phyloP scores from a whole-genome alignment of 2,329 filamentous ascomycete genomes.

The Fusarium redolens region DNA sequence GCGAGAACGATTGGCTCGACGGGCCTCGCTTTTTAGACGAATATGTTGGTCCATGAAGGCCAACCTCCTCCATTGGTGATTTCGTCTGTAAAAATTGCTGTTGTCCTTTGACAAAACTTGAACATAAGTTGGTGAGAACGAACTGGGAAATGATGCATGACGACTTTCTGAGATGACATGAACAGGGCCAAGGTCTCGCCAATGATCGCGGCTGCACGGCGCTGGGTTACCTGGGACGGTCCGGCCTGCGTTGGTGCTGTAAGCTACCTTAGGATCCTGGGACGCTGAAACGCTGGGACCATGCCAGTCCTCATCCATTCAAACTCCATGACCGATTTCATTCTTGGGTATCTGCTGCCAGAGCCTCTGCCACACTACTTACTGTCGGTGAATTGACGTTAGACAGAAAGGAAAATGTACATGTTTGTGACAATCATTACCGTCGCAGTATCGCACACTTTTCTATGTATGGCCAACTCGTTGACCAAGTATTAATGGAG shows the following conservation, averaged over 20 bases:
- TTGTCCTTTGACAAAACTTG: neutral
- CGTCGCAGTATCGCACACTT: neutral
- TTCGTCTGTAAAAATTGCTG: neutral
- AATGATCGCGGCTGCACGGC: conserved; percentile 22
- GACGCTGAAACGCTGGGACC: conserved; percentile 30
- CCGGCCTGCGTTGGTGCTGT: conserved; percentile 33
- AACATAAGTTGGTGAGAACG: neutral
- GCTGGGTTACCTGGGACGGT: conserved; percentile 41
- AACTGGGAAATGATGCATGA: conserved; percentile 20
- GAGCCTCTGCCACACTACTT: conserved; percentile 29
- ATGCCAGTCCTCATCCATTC: conserved; percentile 8
- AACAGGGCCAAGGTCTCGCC: conserved; percentile 15
- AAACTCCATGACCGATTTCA: conserved; percentile 15
- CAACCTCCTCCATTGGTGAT: too few relatives aligned
- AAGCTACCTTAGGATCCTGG: conserved; percentile 14
- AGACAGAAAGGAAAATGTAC: conserved; percentile 9
- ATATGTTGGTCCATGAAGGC: too few relatives aligned
- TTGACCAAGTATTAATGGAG: neutral
- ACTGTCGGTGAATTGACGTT: conserved; percentile 21
- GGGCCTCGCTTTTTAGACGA: neutral
- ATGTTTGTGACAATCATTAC: neutral
- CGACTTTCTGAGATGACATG: conserved; percentile 16
- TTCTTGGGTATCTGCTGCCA: conserved; percentile 1
- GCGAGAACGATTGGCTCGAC: neutral
- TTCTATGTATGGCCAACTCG: too few relatives aligned